Evolutionary conservation across 441 rosid genomes (phyloP), one percentile per base, ranked within the genome.

Genomic region (Gossypium armourianum): DNA sequence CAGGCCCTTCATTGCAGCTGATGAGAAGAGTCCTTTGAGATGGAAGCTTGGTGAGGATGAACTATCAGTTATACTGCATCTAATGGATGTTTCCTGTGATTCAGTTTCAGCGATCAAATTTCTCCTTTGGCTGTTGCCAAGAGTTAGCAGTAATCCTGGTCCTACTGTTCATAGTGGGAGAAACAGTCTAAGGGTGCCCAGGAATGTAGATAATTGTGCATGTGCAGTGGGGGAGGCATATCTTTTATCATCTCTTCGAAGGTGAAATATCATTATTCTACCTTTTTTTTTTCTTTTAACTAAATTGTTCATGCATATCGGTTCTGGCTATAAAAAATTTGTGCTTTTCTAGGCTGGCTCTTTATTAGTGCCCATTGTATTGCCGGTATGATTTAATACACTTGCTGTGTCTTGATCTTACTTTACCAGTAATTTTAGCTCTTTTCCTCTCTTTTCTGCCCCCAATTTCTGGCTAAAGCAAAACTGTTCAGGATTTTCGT

Each of bases 11-110:
- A 76, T 83, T 78, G 77, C 88, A n/a, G 73, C 79, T 67, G 97
- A 91, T 81, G 97, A 88, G 61, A 83, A 82, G 79, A 81, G 73
- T 72, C 77, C 87, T 52, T 10, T 70, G 36, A 78, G 83, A 73
- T 93, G 99, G 99, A 96, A 87, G 85, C 90, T 96, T 72, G 91
- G 96, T 71, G 98, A 88, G 83, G 98, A 91, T 74, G 97, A 91
- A 82, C 82, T 96, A 68, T 88, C 94, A 68, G 69, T 84, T 32
- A 75, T 96, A 72, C 76, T 93, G 77, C 87, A 84, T 83, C 78
- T 93, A 74, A 74, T 96, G 87, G 99, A 96, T 85, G 75, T 85
- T 61, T 89, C 92, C 78, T 74, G 80, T 65, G 99, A 93, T 79
- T 82, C 86, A 74, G 90, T 86, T 79, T 88, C 90, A 60, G 91